Evolutionary conservation across 2,329 filamentous ascomycete genomes (phyloP), one percentile per base, ranked within the genome.

Genomic region (Talaromyces atroroseus): DNA sequence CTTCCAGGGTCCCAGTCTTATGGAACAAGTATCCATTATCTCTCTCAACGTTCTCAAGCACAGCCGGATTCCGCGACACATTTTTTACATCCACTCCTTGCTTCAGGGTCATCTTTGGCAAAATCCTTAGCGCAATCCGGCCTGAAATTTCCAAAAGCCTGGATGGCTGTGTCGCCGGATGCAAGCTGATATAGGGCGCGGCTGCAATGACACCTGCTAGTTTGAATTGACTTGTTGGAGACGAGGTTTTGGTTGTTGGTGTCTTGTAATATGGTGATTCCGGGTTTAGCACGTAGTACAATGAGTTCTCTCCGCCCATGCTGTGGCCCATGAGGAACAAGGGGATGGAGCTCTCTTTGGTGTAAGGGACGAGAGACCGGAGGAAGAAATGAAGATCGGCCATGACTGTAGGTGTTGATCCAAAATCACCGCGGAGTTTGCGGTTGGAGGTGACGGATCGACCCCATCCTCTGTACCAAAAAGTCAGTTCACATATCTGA

Each of bases 241-340:
- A 32, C 23, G 32, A 50, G 16, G 34, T 10, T 73, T 71, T 59
- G 74, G 18, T 18, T 42, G 3, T 45, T 47, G 34, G n/a, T 49
- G n/a, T 47, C 20, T 21, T 50, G 34, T 38, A 26, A 60, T 63
- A 69, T 21, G 62, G 66, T 14, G 62, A 66, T n/a, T 60, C 60
- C 23, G 65, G 68, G n/a, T 67, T 61, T n/a, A 74, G 64, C 14
- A 68, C 76, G 63, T 83, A 86, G 45, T 82, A 84, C 8, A 95
- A 75, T 5, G 85, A 82, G 72, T 95, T 82, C 23, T 85, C 89
- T 58, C 92, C 92, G 62, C 92, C 92, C 90, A 96, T 96, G 21
- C 87, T 91, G 73, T 96, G 90, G 53, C 92, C 92, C 77, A 94
- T 84, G 20, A 96, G 80, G 73, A 96, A 96, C 16, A 95, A 58